Base-by-base conservation (phyloP, 169 alveolate species). In the Plasmodium berghei region DNA sequence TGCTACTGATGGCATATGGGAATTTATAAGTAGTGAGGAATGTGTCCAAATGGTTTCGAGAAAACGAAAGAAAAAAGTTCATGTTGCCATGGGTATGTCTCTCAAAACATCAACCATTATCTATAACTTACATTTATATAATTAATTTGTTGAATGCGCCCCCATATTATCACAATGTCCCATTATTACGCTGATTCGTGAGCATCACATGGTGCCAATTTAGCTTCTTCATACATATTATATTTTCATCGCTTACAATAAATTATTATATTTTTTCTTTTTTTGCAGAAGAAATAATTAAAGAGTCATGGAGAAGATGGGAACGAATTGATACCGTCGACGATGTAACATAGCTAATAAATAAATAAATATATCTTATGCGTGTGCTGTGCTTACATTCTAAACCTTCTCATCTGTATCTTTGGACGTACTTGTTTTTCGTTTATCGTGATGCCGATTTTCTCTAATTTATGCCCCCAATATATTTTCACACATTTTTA, bases 1-100 rank as follows among this genome's bases (percentile, higher is more conserved):
- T 6, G 92, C 94, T 26, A 72, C 95, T 40, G 96, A 94, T 83
- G 96, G 96, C 34, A 90, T 94, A 16, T 94, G 95, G 93, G 95
- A 94, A 66, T 92, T 88, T 61, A 83, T 94, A 2, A 62, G 92
- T 40, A 89, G 93, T 42, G 92, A 92, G 52, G 92, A 92, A 54
- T 92, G 93, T 16, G 88, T 75, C 55, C 85, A 89, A 9, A 87
- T 77, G 89, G 93, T 88, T 9, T 72, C 89, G 14, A 86, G 72
- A 64, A 86, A 42, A 71, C 58, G 77, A 42, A 72, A 87, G 56
- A 72, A 66, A 12, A 87, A 89, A 34, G 93, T 62, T 2, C 90
- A 70, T 59, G 72, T 73, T 5, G 87, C 93, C 6, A 73, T 89
- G 80, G 91, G 91, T 56, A 26, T 24, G 63, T 73, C 12, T 24